phyloP scores from a whole-genome alignment of 2,329 filamentous ascomycete genomes.

The Penicillium sp. region DNA sequence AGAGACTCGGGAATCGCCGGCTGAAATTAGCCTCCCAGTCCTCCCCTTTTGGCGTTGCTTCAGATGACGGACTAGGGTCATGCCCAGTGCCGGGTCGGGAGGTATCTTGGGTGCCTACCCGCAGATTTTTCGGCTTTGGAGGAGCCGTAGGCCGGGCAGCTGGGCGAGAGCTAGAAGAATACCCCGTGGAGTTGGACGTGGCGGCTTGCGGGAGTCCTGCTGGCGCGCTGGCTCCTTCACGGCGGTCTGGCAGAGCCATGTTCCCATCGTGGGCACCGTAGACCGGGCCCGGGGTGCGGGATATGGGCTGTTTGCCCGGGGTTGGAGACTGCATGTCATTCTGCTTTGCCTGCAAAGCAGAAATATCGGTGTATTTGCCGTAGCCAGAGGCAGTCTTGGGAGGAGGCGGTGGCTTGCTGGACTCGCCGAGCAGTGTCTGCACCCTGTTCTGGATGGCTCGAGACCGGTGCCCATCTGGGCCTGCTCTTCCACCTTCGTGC shows the following conservation, averaged over 20 bases:
- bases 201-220: slow-evolving; percentile 18
- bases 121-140: slow-evolving; percentile 60
- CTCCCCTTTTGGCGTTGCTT: slow-evolving; percentile 46
- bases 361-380: slow-evolving; percentile 71
- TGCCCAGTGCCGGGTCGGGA: slow-evolving; percentile 22
- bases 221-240: slow-evolving; percentile 16
- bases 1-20: slow-evolving; percentile 81
- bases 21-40: slow-evolving; percentile 71
- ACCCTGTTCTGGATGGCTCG: slow-evolving; percentile 90
- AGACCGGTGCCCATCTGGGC: slow-evolving; percentile 60
- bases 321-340: slow-evolving; percentile 21
- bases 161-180: slow-evolving; percentile 27
- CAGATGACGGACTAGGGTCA: slow-evolving; percentile 30
- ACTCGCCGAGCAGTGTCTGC: slow-evolving; percentile 76
- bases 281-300: slow-evolving; percentile 20
- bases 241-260: slow-evolving; percentile 16
- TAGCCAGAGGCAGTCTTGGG: slow-evolving; percentile 82
- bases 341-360: slow-evolving; percentile 43
- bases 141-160: slow-evolving; percentile 54
- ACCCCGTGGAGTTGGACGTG: slow-evolving; percentile 18
- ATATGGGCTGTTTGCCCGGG: slow-evolving; percentile 21
- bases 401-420: slow-evolving; percentile 58
- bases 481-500: slow-evolving; percentile 48
- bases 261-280: slow-evolving; percentile 17
- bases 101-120: slow-evolving; percentile 42